phyloP scores from a whole-genome alignment of 495 filamentous ascomycete genomes.

The Aspergillus asperescens region DNA sequence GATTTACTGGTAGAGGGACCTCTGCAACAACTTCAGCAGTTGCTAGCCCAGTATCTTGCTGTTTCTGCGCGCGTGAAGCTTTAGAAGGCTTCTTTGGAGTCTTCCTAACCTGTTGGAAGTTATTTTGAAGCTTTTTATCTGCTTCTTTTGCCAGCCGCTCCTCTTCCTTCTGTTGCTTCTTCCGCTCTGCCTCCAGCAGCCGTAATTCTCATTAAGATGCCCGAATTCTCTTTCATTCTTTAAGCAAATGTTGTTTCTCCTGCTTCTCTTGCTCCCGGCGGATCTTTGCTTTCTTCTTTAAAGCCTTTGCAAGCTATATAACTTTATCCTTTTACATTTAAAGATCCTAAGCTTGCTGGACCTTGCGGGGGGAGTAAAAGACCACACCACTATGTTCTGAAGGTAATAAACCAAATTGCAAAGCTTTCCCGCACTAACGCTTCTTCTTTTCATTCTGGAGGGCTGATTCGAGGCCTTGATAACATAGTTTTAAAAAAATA shows the following conservation, averaged over 20 bases:
- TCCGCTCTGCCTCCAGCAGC: not conserved
- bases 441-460: constrained; percentile 8
- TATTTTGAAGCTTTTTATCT: not conserved
- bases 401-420: not conserved
- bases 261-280: not conserved
- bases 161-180: not conserved
- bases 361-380: not conserved
- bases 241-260: not conserved
- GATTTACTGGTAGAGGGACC: not conserved
- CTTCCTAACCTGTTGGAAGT: not conserved
- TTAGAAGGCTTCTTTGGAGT: not conserved
- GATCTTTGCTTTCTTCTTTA: not conserved
- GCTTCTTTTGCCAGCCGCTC: not conserved
- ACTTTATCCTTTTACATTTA: not conserved
- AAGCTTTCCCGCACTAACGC: not conserved
- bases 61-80: not conserved
- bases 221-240: not conserved
- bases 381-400: not conserved
- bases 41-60: not conserved
- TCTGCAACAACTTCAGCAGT: not conserved
- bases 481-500: not conserved
- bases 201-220: not conserved
- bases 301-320: not conserved
- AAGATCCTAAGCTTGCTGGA: constrained; percentile 3
- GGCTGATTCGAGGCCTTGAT: not conserved